These are phyloP conservation scores for Actinomortierella wolfii DNA, from an alignment of 371 early-diverging fungal genomes.

Conservation along the genomic window DNA sequence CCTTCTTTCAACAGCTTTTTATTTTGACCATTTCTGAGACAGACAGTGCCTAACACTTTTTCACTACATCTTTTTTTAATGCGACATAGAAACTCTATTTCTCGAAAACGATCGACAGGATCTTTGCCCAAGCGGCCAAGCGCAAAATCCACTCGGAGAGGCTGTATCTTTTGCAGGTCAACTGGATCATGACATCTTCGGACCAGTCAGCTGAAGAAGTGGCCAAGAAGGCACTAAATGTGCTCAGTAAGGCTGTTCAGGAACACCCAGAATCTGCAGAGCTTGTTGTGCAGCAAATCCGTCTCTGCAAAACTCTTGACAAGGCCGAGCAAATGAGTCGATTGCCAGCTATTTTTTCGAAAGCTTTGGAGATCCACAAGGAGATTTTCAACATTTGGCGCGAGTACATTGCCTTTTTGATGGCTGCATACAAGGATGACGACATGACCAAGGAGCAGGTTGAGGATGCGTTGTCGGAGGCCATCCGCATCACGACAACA, in stretches of 20 bases:
- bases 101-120: conserved; percentile 49
- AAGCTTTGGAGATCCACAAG: conserved; percentile 23
- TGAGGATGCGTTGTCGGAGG: conserved; percentile 49
- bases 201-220: conserved; percentile 23
- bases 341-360: conserved; percentile 35
- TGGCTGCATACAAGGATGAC: conserved; percentile 22
- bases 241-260: conserved; percentile 49
- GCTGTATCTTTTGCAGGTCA: conserved; percentile 51
- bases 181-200: conserved; percentile 50
- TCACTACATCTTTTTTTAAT: too few relatives aligned
- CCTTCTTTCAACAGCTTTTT: too few relatives aligned
- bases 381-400: conserved; percentile 48
- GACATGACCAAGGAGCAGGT: conserved; percentile 35
- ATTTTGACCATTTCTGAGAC: too few relatives aligned
- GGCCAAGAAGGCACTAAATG: conserved; percentile 36
- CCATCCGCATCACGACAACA: conserved; percentile 49
- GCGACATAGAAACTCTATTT: conserved; percentile 57
- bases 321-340: conserved; percentile 31
- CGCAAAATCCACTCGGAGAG: conserved; percentile 47
- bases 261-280: conserved; percentile 46
- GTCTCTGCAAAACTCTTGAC: conserved; percentile 25
- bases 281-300: conserved; percentile 52
- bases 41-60: too few relatives aligned
- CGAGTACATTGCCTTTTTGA: conserved; percentile 39
- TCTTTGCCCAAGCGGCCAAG: conserved; percentile 52